These are phyloP conservation scores for Amanita fuliginea DNA, from an alignment of 768 basidiomycete species.

Conservation along the genomic window DNA sequence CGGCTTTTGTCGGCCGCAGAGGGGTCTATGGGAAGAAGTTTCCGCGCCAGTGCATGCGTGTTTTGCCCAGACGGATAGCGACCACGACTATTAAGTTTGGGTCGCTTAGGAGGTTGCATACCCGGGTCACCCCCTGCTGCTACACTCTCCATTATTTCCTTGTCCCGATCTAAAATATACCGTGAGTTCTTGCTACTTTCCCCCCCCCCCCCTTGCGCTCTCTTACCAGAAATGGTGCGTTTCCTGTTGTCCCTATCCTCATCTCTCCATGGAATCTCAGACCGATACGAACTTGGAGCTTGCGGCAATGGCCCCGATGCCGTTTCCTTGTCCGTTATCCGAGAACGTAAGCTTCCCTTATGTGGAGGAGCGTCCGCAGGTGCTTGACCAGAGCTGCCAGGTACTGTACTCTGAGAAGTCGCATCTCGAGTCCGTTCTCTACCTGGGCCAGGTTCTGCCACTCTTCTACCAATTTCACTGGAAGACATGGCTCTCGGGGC, in stretches of 20 bases:
- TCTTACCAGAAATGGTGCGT: conserved; percentile 56
- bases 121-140: conserved; percentile 25
- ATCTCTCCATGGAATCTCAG: conserved; percentile 35
- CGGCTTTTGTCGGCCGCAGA: conserved; percentile 47
- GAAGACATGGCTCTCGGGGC: conserved; percentile 13
- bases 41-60: conserved; percentile 39
- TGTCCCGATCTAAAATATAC: conserved; percentile 47
- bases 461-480: conserved; percentile 6
- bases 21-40: conserved; percentile 52
- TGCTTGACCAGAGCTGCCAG: conserved; percentile 12
- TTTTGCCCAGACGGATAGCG: conserved; percentile 28
- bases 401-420: conserved; percentile 7
- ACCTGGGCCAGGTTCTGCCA: conserved; percentile 9
- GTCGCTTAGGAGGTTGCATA: conserved; percentile 42
- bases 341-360: conserved; percentile 24
- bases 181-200: conserved; percentile 1
- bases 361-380: conserved; percentile 10
- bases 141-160: conserved; percentile 31
- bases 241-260: conserved; percentile 64
- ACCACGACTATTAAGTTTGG: conserved; percentile 35
- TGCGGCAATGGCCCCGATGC: conserved; percentile 22
- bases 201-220: not conserved
- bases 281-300: conserved; percentile 32
- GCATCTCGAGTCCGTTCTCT: conserved; percentile 14
- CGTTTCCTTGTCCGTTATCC: conserved; percentile 52